These are phyloP conservation scores for Debaryomyces subglobosus DNA, from an alignment of 1,139 yeast species.

Conservation along the genomic window DNA sequence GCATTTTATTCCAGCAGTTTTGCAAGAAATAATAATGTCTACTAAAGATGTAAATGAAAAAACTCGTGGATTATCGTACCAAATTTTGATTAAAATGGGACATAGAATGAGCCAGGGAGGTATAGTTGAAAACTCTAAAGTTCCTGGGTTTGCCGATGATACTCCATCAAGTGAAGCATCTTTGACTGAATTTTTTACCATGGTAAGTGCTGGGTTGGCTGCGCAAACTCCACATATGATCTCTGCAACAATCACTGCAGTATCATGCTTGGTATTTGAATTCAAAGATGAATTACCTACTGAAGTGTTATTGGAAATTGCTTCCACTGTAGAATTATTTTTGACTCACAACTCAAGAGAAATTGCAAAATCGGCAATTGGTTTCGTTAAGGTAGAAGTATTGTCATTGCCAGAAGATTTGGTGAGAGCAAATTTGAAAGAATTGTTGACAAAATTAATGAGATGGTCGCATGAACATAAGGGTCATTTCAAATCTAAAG, in stretches of 20 bases:
- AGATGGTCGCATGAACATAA: conserved; percentile 96
- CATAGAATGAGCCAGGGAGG: conserved; percentile 76
- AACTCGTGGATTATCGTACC: conserved; percentile 82
- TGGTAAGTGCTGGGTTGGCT: conserved; percentile 95
- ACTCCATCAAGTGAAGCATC: conserved; percentile 69
- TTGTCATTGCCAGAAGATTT: conserved; percentile 81
- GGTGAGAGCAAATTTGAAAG: conserved; percentile 67
- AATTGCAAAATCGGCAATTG: conserved; percentile 91
- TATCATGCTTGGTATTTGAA: conserved; percentile 85
- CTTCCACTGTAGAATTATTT: conserved; percentile 88
- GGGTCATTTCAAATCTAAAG: conserved; percentile 90
- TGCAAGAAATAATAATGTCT: conserved; percentile 86
- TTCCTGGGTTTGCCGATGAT: conserved; percentile 67
- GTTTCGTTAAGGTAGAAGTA: conserved; percentile 90
- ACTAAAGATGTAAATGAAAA: conserved; percentile 95
- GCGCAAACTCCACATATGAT: conserved; percentile 95
- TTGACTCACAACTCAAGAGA: conserved; percentile 90
- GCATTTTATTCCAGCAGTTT: conserved; percentile 75
- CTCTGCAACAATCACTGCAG: conserved; percentile 90
- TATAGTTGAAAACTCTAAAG: conserved; percentile 60
- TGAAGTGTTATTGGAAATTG: conserved; percentile 67
- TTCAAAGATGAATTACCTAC: conserved; percentile 66
- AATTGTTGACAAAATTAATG: conserved; percentile 70
- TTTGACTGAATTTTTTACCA: conserved; percentile 82
- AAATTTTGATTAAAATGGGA: conserved; percentile 80